These are phyloP conservation scores for Populus nigra DNA, from an alignment of 345 rosid genomes.

Conservation along the genomic window DNA sequence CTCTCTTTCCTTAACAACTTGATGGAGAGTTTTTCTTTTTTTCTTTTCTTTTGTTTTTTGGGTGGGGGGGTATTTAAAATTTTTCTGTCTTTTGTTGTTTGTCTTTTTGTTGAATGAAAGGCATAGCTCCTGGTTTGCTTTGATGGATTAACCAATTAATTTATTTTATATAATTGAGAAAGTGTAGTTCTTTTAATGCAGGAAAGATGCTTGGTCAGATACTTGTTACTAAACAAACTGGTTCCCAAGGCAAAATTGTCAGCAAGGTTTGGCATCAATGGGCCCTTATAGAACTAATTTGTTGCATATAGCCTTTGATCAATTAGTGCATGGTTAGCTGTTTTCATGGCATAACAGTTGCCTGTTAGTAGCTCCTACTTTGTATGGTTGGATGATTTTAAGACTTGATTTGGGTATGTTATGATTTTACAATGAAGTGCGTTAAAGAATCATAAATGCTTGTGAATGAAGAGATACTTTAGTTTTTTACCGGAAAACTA, in stretches of 20 bases:
- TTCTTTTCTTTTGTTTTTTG: not conserved
- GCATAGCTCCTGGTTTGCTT: not conserved
- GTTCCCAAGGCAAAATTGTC: slow-evolving; percentile 93
- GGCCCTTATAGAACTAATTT: not conserved
- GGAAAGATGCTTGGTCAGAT: slow-evolving; percentile 98
- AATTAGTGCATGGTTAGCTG: not conserved
- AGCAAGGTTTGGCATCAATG: slow-evolving; percentile 69
- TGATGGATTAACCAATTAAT: not conserved
- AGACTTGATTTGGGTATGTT: not conserved
- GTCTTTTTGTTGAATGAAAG: not conserved
- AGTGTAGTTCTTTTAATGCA: slow-evolving; percentile 22
- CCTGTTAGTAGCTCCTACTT: not conserved
- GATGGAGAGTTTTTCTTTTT: not conserved
- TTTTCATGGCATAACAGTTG: not conserved
- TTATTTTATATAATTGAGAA: not conserved
- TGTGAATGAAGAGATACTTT: not conserved
- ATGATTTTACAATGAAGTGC: not conserved
- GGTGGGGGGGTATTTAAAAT: not conserved
- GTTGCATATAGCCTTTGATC: not conserved
- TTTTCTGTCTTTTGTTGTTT: not conserved
- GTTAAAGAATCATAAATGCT: not conserved
- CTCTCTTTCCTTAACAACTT: not conserved
- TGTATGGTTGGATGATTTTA: not conserved
- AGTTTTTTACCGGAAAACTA: not conserved
- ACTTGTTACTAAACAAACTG: slow-evolving; percentile 97